phyloP scores from a whole-genome alignment of 495 filamentous ascomycete species.

The Parmelia sp. region DNA sequence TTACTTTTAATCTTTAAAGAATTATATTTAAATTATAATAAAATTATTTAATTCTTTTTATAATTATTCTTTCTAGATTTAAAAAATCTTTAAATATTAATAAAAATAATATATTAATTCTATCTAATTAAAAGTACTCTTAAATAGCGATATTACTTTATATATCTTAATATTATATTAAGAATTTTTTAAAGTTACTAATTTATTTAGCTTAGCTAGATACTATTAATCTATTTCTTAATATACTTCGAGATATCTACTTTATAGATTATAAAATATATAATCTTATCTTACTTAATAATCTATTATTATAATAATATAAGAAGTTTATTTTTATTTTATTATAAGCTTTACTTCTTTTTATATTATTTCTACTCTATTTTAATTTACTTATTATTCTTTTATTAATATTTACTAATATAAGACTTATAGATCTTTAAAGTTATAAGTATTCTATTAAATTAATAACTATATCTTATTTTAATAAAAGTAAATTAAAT shows the following conservation, averaged over 20 bases:
- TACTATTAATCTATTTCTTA: neutral
- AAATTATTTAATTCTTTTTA: neutral
- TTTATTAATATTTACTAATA: neutral
- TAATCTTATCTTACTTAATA: neutral
- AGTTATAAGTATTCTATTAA: neutral
- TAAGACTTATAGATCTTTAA: neutral
- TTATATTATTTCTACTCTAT: neutral
- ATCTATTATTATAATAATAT: neutral
- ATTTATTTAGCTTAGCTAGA: neutral
- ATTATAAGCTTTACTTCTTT: neutral
- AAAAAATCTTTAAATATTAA: neutral
- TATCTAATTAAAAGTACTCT: neutral
- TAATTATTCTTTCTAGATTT: neutral
- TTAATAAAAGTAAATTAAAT: neutral
- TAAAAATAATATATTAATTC: neutral
- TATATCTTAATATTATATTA: neutral
- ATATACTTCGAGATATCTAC: neutral
- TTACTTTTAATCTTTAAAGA: neutral
- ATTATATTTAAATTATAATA: neutral
- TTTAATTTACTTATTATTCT: neutral
- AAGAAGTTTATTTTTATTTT: neutral
- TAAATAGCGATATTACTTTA: neutral
- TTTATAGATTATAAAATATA: neutral
- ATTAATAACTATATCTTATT: neutral
- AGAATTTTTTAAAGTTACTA: neutral